Evolutionary conservation across 2,329 filamentous ascomycete species (phyloP).

Genomic region (Botrytis byssoidea): DNA sequence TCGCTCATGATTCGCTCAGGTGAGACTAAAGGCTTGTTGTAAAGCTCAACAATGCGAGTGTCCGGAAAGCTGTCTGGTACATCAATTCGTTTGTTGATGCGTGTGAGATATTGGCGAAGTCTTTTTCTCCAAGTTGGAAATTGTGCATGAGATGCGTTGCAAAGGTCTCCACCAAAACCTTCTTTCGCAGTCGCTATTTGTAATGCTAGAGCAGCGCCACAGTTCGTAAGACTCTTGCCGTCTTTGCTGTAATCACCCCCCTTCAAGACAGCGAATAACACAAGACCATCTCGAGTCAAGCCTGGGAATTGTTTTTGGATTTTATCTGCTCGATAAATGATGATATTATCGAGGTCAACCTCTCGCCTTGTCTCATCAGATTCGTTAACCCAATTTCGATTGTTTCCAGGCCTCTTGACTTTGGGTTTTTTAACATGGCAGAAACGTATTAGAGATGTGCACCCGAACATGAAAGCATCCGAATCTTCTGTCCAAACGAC

Average conservation of each 20-base stretch:
- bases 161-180: constrained; percentile 64
- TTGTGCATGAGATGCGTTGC: not conserved
- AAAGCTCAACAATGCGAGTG: not conserved
- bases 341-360: constrained; percentile 64
- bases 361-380: constrained; percentile 60
- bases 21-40: not conserved
- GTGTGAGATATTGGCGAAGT: constrained; percentile 5
- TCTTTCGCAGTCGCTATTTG: constrained; percentile 71
- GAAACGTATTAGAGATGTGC: constrained; percentile 70
- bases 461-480: constrained; percentile 94
- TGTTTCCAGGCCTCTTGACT: not conserved
- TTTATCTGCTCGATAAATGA: constrained; percentile 65
- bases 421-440: constrained; percentile 54
- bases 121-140: not conserved
- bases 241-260: constrained; percentile 89
- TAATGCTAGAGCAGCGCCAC: constrained; percentile 79
- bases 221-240: constrained; percentile 67
- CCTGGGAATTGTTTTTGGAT: constrained; percentile 49
- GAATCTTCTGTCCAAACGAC: constrained; percentile 93
- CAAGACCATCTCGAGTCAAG: constrained; percentile 80
- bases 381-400: constrained; percentile 49
- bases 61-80: constrained; percentile 3
- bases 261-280: constrained; percentile 86
- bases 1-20: not conserved
- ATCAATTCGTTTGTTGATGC: not conserved